phyloP scores from a whole-genome alignment of 306 rosid genomes.

The Ochetophila trinervis region DNA sequence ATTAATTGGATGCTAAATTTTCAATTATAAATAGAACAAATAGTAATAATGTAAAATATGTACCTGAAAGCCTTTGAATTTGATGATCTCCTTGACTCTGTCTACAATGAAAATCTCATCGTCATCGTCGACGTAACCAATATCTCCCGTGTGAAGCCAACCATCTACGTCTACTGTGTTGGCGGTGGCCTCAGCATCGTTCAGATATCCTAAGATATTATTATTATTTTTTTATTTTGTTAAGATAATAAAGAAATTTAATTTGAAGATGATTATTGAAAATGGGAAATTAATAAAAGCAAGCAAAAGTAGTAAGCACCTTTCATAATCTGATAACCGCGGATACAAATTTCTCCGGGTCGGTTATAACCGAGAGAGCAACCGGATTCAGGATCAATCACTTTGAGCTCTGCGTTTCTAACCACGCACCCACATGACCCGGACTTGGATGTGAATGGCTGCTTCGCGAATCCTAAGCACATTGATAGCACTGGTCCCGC shows the following conservation, averaged over 20 bases:
- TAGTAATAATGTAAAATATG: background rate
- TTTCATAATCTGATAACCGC: conserved; percentile 84
- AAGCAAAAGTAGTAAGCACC: conserved; percentile 23
- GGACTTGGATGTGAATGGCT: conserved; percentile 55
- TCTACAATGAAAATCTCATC: conserved; percentile 83
- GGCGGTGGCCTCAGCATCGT: conserved; percentile 59
- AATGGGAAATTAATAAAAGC: too few relatives aligned
- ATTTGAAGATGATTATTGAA: too few relatives aligned
- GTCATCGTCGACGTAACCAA: conserved; percentile 74
- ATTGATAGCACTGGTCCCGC: conserved; percentile 87
- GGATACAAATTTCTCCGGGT: conserved; percentile 81
- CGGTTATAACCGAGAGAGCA: conserved; percentile 54
- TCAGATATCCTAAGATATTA: conserved; percentile 58
- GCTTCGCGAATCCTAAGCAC: conserved; percentile 70
- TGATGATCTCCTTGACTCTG: conserved; percentile 84
- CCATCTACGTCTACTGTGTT: conserved; percentile 67
- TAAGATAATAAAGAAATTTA: too few relatives aligned
- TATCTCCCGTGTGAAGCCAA: conserved; percentile 90
- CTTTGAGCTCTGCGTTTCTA: conserved; percentile 74
- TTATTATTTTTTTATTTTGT: too few relatives aligned
- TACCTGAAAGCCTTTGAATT: conserved; percentile 94
- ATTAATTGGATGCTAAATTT: background rate
- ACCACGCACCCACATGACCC: conserved; percentile 86
- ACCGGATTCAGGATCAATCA: conserved; percentile 67
- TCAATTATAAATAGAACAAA: too few relatives aligned